phyloP scores from a whole-genome alignment of 345 rosid species.

The Eucalyptus rudis region DNA sequence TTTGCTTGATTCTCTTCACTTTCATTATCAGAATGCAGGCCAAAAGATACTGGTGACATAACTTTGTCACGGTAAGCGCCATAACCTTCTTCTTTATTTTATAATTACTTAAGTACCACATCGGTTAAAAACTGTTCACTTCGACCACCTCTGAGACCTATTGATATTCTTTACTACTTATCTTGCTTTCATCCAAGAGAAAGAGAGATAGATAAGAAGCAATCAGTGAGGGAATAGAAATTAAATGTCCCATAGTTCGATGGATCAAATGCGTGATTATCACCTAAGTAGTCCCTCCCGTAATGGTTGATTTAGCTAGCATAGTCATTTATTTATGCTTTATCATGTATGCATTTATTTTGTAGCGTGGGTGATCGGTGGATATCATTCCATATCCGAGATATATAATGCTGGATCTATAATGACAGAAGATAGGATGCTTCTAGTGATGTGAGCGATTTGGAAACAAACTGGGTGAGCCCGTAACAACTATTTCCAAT shows the following conservation, averaged over 20 bases:
- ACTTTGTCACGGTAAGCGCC: neutral
- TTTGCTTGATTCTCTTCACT: neutral
- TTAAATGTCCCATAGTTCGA: neutral
- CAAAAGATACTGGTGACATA: neutral
- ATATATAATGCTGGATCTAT: neutral
- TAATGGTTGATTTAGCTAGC: neutral
- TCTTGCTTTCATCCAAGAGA: neutral
- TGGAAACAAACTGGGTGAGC: neutral
- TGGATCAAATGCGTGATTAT: neutral
- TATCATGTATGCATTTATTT: neutral
- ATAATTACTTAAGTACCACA: neutral
- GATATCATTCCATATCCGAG: neutral
- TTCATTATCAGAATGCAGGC: neutral
- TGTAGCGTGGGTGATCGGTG: neutral
- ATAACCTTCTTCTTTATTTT: neutral
- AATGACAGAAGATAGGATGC: neutral
- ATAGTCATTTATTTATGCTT: neutral
- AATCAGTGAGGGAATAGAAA: neutral
- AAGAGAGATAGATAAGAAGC: neutral
- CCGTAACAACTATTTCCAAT: neutral
- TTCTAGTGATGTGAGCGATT: neutral
- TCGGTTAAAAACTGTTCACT: neutral
- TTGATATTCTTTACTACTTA: neutral
- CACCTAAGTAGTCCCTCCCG: neutral
- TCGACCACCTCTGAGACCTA: neutral